phyloP scores from a whole-genome alignment of 805 yeast genomes.

The Spathaspora girioi region DNA sequence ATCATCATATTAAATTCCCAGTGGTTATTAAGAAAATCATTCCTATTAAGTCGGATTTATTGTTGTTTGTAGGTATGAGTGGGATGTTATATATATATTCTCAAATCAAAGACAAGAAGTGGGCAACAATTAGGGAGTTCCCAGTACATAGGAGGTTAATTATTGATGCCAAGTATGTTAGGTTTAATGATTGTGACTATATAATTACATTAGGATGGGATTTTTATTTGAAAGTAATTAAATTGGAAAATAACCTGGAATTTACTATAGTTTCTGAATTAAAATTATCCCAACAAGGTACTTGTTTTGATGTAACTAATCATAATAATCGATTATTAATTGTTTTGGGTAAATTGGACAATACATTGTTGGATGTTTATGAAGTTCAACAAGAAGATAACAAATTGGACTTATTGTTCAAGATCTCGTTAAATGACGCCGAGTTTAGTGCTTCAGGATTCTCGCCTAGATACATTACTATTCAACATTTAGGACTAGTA shows the following conservation, averaged over 20 bases:
- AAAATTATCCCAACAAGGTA: slow-evolving; percentile 48
- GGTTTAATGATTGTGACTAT: slow-evolving; percentile 21
- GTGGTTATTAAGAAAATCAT: slow-evolving; percentile 35
- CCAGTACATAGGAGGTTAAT: slow-evolving; percentile 35
- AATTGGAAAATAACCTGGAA: slow-evolving; percentile 14
- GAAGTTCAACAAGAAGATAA: slow-evolving; percentile 11
- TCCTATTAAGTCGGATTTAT: slow-evolving; percentile 21
- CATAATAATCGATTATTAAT: slow-evolving; percentile 32
- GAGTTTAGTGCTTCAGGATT: slow-evolving; percentile 65
- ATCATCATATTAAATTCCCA: slow-evolving; percentile 14
- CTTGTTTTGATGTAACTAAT: slow-evolving; percentile 42
- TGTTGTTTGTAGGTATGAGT: slow-evolving; percentile 49
- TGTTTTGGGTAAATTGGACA: slow-evolving; percentile 57
- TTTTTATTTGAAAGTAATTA: slow-evolving; percentile 35
- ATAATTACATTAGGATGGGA: slow-evolving; percentile 64
- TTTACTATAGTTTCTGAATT: slow-evolving; percentile 13
- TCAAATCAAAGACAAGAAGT: neutral
- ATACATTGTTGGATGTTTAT: slow-evolving; percentile 53
- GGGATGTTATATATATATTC: slow-evolving; percentile 32
- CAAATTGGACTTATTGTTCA: slow-evolving; percentile 22
- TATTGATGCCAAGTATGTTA: slow-evolving; percentile 31
- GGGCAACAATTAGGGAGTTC: slow-evolving; percentile 10
- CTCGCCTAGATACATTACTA: slow-evolving; percentile 47
- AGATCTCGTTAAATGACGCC: slow-evolving; percentile 67
- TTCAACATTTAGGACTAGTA: slow-evolving; percentile 8